phyloP scores from a whole-genome alignment of 352 stramenopile genomes.

The Globisporangium sylvaticum region DNA sequence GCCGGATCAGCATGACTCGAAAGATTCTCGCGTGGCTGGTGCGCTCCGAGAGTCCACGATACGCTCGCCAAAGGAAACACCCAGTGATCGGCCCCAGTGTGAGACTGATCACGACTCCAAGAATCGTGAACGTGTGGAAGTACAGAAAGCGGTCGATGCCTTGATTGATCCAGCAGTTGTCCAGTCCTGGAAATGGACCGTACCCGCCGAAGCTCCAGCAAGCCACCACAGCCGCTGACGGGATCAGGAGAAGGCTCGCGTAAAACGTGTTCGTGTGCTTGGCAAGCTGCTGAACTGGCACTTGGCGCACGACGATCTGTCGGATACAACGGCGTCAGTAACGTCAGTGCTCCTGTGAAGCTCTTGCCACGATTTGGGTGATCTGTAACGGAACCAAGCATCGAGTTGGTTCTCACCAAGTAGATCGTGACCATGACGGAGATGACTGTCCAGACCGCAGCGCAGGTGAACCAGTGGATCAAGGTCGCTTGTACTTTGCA shows the following conservation, averaged over 20 bases:
- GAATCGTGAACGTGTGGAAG: slow-evolving; percentile 32
- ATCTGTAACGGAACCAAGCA: not conserved
- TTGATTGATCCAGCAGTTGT: slow-evolving; percentile 36
- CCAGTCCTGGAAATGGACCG: slow-evolving; percentile 25
- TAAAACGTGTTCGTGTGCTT: slow-evolving; percentile 21
- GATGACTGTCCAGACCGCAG: slow-evolving; percentile 31
- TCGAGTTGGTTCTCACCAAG: slow-evolving; percentile 2
- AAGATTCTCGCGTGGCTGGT: slow-evolving; percentile 18
- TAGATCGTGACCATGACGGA: slow-evolving; percentile 19
- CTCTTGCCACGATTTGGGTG: not conserved
- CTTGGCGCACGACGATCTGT: slow-evolving; percentile 28
- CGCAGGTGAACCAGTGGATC: slow-evolving; percentile 31
- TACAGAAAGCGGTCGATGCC: slow-evolving; percentile 26
- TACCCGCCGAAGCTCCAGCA: slow-evolving; percentile 28
- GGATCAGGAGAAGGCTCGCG: slow-evolving; percentile 18
- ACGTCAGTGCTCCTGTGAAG: not conserved
- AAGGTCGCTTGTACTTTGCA: slow-evolving; percentile 25
- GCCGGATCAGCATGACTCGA: slow-evolving; percentile 22
- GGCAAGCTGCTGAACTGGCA: slow-evolving; percentile 16
- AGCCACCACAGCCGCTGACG: slow-evolving; percentile 16
- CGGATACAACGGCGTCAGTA: not conserved
- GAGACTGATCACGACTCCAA: slow-evolving; percentile 19
- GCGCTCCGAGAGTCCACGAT: slow-evolving; percentile 10
- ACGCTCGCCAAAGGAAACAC: slow-evolving; percentile 23
- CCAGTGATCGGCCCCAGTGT: slow-evolving; percentile 17